Evolutionary conservation across 768 basidiomycete genomes (phyloP).

Genomic region (Tubosaeta brunneosetosa): DNA sequence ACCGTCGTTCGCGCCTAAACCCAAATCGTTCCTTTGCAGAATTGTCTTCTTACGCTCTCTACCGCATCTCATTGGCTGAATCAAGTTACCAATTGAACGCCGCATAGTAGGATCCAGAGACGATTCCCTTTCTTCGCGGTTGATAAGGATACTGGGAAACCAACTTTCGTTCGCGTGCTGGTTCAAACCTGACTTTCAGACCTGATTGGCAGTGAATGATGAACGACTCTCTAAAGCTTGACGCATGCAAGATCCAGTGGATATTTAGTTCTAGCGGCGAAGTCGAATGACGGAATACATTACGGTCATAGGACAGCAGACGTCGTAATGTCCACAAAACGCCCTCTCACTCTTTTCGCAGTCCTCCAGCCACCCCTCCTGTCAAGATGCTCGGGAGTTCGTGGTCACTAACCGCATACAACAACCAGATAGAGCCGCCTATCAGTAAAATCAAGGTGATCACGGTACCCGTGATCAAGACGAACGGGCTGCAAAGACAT

Average conservation of each 20-base stretch:
- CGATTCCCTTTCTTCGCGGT: no score
- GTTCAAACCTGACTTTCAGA: background rate
- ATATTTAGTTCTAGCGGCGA: background rate
- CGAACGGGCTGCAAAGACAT: conserved; percentile 55
- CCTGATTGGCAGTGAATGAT: background rate
- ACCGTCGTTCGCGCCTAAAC: no score
- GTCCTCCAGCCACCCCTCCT: conserved; percentile 47
- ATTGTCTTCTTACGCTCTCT: no score
- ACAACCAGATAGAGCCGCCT: conserved; percentile 60
- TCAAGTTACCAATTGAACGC: no score
- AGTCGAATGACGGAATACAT: conserved; percentile 3
- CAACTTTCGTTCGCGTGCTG: background rate
- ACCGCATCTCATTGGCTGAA: no score
- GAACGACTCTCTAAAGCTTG: background rate
- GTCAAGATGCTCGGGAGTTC: conserved; percentile 72
- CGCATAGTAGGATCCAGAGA: no score
- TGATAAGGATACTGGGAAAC: no score
- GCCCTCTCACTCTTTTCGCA: conserved; percentile 46
- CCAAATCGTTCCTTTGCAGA: no score
- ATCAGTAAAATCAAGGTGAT: conserved; percentile 61
- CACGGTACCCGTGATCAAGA: conserved; percentile 65
- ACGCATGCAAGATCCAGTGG: background rate
- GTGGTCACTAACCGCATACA: conserved; percentile 56
- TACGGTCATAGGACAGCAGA: background rate
- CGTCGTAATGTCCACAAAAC: background rate